Evolutionary conservation across 306 rosid species (phyloP).

Genomic region (Vicia sativa): DNA sequence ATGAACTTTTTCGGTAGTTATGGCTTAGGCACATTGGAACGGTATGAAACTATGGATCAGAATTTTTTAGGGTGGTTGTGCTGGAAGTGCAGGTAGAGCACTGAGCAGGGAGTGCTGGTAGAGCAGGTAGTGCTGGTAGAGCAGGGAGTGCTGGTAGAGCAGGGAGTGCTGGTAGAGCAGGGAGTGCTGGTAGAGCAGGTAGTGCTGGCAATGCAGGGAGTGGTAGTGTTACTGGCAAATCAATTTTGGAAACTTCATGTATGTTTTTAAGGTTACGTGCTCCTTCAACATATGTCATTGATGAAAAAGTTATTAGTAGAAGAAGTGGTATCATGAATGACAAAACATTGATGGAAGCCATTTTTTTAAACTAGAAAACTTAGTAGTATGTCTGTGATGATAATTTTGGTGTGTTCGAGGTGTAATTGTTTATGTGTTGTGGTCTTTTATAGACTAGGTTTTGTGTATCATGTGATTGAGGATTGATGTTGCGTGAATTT

Average conservation of each 20-base stretch:
- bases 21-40: constrained; percentile 7
- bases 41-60: constrained; percentile 16
- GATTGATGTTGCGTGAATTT: too few relatives aligned
- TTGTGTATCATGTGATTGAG: too few relatives aligned
- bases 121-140: too few relatives aligned
- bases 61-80: too few relatives aligned
- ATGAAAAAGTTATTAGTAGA: constrained; percentile 36
- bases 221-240: background rate
- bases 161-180: too few relatives aligned
- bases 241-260: constrained; percentile 21
- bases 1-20: constrained; percentile 22
- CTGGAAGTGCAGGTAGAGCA: too few relatives aligned
- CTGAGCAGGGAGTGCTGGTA: too few relatives aligned
- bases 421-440: background rate
- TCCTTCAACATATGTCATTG: constrained; percentile 40
- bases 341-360: constrained; percentile 42
- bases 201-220: background rate
- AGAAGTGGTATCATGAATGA: constrained; percentile 34
- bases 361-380: constrained; percentile 32
- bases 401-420: constrained; percentile 6
- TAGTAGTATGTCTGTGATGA: background rate
- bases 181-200: too few relatives aligned
- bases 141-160: too few relatives aligned
- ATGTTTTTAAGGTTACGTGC: constrained; percentile 43
- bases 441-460: constrained; percentile 42